Evolutionary conservation across 345 rosid species (phyloP).

Genomic region (Eutrema japonicum): DNA sequence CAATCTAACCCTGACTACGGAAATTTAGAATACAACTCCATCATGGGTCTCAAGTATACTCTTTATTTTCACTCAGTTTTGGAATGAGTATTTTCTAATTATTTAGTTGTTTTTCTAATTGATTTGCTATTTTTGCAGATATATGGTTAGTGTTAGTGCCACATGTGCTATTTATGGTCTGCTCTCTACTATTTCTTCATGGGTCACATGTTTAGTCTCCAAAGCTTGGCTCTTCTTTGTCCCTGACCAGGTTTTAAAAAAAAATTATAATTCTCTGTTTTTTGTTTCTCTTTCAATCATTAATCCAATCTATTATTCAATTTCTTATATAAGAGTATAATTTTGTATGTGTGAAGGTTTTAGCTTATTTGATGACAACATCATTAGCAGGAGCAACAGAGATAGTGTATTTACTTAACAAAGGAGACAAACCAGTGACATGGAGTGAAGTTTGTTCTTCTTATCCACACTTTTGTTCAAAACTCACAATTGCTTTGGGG

Average conservation of each 20-base stretch:
- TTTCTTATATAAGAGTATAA: not conserved
- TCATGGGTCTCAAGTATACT: slow-evolving; percentile 76
- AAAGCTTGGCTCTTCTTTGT: slow-evolving; percentile 84
- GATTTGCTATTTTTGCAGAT: slow-evolving; percentile 48
- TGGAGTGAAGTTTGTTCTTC: slow-evolving; percentile 86
- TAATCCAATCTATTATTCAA: not conserved
- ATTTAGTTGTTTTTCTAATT: not conserved
- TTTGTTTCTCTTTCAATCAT: not conserved
- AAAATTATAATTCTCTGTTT: slow-evolving; percentile 1
- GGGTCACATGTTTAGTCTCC: slow-evolving; percentile 60
- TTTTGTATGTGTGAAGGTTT: slow-evolving; percentile 48
- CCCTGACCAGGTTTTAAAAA: slow-evolving; percentile 74
- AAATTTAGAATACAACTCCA: slow-evolving; percentile 51
- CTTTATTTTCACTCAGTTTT: not conserved
- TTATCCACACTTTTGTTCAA: slow-evolving; percentile 64
- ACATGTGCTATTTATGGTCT: slow-evolving; percentile 71
- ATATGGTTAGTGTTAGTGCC: slow-evolving; percentile 72
- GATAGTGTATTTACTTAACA: slow-evolving; percentile 62
- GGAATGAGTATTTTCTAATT: not conserved
- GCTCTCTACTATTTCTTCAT: slow-evolving; percentile 55
- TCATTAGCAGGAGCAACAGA: slow-evolving; percentile 76
- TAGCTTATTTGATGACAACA: slow-evolving; percentile 78
- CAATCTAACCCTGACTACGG: slow-evolving; percentile 69
- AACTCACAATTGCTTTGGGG: slow-evolving; percentile 58
- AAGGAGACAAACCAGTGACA: slow-evolving; percentile 66